Conservation (phyloP, 768 basidiomycete species). For the Auricularia sp. region DNA sequence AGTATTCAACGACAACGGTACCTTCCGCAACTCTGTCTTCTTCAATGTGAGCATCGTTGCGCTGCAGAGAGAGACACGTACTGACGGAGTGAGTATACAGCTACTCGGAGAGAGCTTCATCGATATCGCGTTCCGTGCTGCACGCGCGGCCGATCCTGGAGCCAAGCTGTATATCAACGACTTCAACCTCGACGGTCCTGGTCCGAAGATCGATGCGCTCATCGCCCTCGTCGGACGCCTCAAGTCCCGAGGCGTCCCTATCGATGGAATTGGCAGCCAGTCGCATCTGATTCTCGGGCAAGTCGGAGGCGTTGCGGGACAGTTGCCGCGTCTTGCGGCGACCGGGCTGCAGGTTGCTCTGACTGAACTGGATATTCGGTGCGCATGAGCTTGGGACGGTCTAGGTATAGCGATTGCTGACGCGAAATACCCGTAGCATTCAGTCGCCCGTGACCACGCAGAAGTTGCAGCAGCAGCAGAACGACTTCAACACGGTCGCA, state of each 20-base stretch:
- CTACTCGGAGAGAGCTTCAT: constrained; percentile 38
- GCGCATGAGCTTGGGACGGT: background rate
- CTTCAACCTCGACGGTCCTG: constrained; percentile 25
- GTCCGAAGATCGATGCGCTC: constrained; percentile 44
- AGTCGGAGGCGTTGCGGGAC: background rate
- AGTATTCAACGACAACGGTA: constrained; percentile 53
- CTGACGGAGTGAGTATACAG: background rate
- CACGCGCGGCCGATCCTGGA: constrained; percentile 42
- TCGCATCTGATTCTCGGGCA: background rate
- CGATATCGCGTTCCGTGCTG: constrained; percentile 40
- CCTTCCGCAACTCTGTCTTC: constrained; percentile 43
- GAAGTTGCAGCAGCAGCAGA: background rate
- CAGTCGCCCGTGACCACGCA: background rate
- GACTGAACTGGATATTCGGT: constrained; percentile 56
- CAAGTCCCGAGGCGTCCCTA: constrained; percentile 36
- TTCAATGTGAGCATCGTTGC: constrained; percentile 26
- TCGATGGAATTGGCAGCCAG: constrained; percentile 55
- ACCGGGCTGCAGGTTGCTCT: background rate
- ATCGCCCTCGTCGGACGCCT: constrained; percentile 42
- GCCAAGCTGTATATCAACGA: constrained; percentile 47
- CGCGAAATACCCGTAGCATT: background rate
- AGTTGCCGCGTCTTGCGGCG: background rate
- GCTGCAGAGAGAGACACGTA: background rate
- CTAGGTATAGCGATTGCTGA: too few relatives aligned
- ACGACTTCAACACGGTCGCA: background rate